Evolutionary conservation across 2,329 filamentous ascomycete species (phyloP).

Genomic region (Microcyclospora tardicrescens): DNA sequence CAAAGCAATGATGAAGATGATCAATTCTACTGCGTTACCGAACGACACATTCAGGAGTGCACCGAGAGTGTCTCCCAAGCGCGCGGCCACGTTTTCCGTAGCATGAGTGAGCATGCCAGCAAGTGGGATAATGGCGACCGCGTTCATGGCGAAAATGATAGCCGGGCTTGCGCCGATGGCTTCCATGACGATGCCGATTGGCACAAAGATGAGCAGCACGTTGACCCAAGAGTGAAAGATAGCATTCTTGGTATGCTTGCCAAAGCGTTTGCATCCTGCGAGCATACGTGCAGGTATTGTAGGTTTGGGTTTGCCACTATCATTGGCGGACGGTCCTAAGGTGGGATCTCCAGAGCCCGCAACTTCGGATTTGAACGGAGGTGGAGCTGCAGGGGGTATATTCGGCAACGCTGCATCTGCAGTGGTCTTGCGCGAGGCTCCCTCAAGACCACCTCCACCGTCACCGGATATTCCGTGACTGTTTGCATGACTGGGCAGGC

Average conservation of each 20-base stretch:
- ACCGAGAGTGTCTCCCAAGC: constrained; percentile 36
- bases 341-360: constrained; percentile 40
- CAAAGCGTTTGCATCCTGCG: constrained; percentile 39
- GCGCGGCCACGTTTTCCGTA: constrained; percentile 36
- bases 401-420: constrained; percentile 10
- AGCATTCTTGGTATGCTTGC: constrained; percentile 43
- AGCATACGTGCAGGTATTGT: constrained; percentile 38
- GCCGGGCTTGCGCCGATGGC: constrained; percentile 27
- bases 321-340: constrained; percentile 27
- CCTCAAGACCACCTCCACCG: constrained; percentile 13
- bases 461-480: constrained; percentile 21
- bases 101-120: constrained; percentile 37
- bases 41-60: constrained; percentile 40
- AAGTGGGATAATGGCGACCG: constrained; percentile 38
- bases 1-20: constrained; percentile 57
- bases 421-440: constrained; percentile 12
- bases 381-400: constrained; percentile 24
- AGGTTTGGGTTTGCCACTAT: constrained; percentile 22
- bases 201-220: constrained; percentile 62
- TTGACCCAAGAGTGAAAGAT: constrained; percentile 68
- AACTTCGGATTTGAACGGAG: constrained; percentile 34
- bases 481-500: constrained; percentile 9
- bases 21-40: constrained; percentile 40
- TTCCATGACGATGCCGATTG: constrained; percentile 57
- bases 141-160: constrained; percentile 39